phyloP scores from a whole-genome alignment of 345 rosid genomes.

The Turritis glabra region DNA sequence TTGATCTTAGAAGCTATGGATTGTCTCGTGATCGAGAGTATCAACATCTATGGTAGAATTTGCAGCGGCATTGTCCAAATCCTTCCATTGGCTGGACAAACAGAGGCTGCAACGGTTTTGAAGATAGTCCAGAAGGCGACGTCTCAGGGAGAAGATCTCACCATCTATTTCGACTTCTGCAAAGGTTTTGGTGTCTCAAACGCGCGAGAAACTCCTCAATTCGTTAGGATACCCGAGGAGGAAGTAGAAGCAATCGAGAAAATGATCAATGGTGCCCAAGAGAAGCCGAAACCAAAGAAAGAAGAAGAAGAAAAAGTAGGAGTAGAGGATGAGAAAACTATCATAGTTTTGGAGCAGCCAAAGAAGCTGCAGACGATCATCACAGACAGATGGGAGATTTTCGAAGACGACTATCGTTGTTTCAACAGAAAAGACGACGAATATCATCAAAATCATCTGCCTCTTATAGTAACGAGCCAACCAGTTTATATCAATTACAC shows the following conservation, averaged over 20 bases:
- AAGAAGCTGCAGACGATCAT: slow-evolving; percentile 31
- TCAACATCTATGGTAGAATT: slow-evolving; percentile 58
- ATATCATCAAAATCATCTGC: slow-evolving; percentile 25
- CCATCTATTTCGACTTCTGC: slow-evolving; percentile 55
- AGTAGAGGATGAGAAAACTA: slow-evolving; percentile 27
- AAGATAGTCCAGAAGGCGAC: slow-evolving; percentile 49
- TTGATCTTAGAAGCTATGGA: slow-evolving; percentile 81
- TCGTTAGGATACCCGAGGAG: slow-evolving; percentile 48
- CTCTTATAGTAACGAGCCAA: slow-evolving; percentile 26
- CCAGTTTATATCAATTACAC: slow-evolving; percentile 23
- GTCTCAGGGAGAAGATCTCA: slow-evolving; percentile 54
- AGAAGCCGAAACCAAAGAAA: neutral
- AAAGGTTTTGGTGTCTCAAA: slow-evolving; percentile 51
- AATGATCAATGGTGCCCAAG: slow-evolving; percentile 36
- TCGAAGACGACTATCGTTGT: slow-evolving; percentile 29
- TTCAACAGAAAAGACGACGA: slow-evolving; percentile 3
- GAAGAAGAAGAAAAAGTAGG: neutral
- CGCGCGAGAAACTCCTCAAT: slow-evolving; percentile 47
- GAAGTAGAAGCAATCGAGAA: slow-evolving; percentile 53
- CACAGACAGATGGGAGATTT: slow-evolving; percentile 37
- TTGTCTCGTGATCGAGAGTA: slow-evolving; percentile 61
- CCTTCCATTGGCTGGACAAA: slow-evolving; percentile 35
- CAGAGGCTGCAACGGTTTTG: slow-evolving; percentile 52
- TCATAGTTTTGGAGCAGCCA: slow-evolving; percentile 16
- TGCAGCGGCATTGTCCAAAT: slow-evolving; percentile 47